Evolutionary conservation across 225 moss, liverwort and hornwort species (phyloP).

Genomic region (Marchantia polymorpha): DNA sequence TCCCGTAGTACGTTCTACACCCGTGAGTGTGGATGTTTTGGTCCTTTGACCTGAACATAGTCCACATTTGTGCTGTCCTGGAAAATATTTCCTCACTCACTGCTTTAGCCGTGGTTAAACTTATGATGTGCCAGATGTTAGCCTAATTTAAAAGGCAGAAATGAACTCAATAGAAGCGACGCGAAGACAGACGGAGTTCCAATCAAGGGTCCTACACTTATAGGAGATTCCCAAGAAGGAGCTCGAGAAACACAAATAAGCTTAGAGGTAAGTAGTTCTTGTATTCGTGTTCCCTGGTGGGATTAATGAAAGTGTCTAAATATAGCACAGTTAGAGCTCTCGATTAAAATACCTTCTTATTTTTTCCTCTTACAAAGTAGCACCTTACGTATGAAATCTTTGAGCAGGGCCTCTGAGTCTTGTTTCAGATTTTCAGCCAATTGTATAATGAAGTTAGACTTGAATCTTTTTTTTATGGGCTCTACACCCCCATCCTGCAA

Average conservation of each 20-base stretch:
- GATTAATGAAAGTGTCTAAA: no score
- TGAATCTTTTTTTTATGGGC: no score
- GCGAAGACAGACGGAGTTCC: slow-evolving; percentile 17
- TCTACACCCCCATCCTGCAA: no score
- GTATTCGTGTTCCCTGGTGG: neutral
- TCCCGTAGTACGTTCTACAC: no score
- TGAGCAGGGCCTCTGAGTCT: no score
- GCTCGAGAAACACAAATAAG: slow-evolving; percentile 9
- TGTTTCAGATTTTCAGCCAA: no score
- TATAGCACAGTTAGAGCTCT: no score
- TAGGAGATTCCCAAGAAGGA: slow-evolving; percentile 21
- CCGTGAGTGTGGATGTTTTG: no score
- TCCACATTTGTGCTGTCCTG: neutral
- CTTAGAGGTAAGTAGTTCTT: slow-evolving; percentile 25
- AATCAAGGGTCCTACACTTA: slow-evolving; percentile 19
- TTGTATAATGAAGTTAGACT: no score
- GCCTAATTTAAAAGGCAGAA: neutral
- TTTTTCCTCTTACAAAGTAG: neutral
- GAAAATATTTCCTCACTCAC: no score
- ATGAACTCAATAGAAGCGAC: slow-evolving; percentile 13
- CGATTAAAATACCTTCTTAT: neutral
- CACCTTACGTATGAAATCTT: neutral
- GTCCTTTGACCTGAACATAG: neutral
- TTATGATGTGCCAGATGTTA: neutral
- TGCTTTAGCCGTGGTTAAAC: no score